These are phyloP conservation scores for Penicillium silybi DNA, from an alignment of 495 filamentous ascomycete genomes.

Conservation along the genomic window DNA sequence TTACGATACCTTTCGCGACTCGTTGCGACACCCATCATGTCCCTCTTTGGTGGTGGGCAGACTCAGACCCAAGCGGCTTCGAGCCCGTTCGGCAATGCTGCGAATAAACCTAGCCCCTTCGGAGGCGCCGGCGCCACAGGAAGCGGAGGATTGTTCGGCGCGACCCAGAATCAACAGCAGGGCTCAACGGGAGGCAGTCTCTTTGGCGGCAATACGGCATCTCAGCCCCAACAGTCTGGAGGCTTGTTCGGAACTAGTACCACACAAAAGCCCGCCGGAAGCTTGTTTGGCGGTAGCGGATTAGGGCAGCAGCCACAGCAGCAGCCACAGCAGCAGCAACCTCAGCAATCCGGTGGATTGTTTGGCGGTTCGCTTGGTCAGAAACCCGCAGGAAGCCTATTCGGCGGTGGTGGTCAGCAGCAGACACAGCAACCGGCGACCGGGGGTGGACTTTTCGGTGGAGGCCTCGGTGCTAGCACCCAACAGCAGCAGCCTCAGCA, in stretches of 20 bases:
- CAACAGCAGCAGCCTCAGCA: slow-evolving; percentile 22
- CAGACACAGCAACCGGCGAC: slow-evolving; percentile 35
- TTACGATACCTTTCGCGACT: slow-evolving; percentile 13
- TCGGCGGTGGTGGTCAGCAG: slow-evolving; percentile 28
- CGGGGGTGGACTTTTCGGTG: slow-evolving; percentile 24
- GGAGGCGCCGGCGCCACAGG: slow-evolving; percentile 21
- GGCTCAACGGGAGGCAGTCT: slow-evolving; percentile 14
- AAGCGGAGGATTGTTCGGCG: slow-evolving; percentile 28
- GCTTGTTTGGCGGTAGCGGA: slow-evolving; percentile 22
- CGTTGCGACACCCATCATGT: slow-evolving; percentile 27
- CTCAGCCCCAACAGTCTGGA: slow-evolving; percentile 20
- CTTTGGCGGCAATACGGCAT: slow-evolving; percentile 18
- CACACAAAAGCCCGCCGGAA: slow-evolving; percentile 30
- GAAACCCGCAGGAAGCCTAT: slow-evolving; percentile 36
- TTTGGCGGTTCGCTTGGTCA: slow-evolving; percentile 32
- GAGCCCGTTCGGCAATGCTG: slow-evolving; percentile 28
- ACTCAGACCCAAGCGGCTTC: slow-evolving; percentile 24
- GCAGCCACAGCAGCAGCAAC: slow-evolving; percentile 22
- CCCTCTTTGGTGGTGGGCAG: slow-evolving; percentile 39
- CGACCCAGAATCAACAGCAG: slow-evolving; percentile 20
- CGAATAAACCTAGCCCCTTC: slow-evolving; percentile 37
- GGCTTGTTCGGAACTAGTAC: slow-evolving; percentile 33
- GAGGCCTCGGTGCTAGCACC: slow-evolving; percentile 19
- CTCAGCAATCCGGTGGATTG: slow-evolving; percentile 21
- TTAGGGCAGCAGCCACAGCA: slow-evolving; percentile 20